Evolutionary conservation across 331 rosid species (phyloP).

Genomic region (Phaseolus coccineus): DNA sequence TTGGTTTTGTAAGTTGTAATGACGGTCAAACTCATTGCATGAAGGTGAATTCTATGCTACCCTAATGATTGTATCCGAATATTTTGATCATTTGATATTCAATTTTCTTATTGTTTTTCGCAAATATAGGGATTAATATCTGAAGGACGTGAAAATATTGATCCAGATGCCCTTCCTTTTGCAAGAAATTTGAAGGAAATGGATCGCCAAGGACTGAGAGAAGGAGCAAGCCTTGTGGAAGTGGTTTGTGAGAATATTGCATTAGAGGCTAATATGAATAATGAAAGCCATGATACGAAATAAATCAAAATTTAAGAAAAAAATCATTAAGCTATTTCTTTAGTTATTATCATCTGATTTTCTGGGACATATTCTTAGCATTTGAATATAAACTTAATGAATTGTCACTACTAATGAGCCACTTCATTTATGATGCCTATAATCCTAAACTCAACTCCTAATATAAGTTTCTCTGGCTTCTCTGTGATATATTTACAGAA

Average conservation of each 20-base stretch:
- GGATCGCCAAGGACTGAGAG: constrained; percentile 87
- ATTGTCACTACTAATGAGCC: background rate
- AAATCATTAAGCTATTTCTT: background rate
- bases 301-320: background rate
- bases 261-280: constrained; percentile 17
- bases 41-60: constrained; percentile 5
- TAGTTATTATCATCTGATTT: constrained; percentile 10
- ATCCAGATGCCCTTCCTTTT: constrained; percentile 90
- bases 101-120: constrained; percentile 30
- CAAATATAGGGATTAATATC: constrained; percentile 88
- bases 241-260: constrained; percentile 73
- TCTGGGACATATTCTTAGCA: constrained; percentile 10
- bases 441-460: constrained; percentile 2
- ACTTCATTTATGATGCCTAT: background rate
- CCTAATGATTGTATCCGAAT: constrained; percentile 23
- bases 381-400: constrained; percentile 19
- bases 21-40: constrained; percentile 17
- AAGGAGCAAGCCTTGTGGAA: constrained; percentile 95
- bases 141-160: constrained; percentile 80
- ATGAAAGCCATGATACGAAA: constrained; percentile 32
- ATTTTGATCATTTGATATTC: constrained; percentile 40
- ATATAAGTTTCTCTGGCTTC: background rate
- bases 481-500: background rate
- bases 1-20: constrained; percentile 16
- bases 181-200: constrained; percentile 85